Base-by-base conservation (phyloP, 768 basidiomycete species). In the Coprinopsis cinerea region DNA sequence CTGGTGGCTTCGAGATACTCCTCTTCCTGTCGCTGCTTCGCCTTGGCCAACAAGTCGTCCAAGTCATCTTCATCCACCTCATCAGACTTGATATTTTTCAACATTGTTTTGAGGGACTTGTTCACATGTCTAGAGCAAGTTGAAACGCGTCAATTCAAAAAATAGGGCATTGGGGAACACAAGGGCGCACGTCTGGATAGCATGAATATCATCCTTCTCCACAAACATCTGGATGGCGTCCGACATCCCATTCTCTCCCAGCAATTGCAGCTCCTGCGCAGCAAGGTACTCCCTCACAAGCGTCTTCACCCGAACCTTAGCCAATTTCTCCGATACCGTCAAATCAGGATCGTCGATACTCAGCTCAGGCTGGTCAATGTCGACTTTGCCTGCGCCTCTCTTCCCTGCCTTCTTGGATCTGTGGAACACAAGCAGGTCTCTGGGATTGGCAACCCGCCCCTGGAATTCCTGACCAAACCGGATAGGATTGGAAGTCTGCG, bases 381-480 rank as follows among this genome's bases (percentile, higher is more conserved):
- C 66, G 40, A 92, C 83, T 55, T 88, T 89, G 23, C 65, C 18
- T 14, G 24, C 18, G 4, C 66, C 58, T 22, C 75, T 70, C 49
- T 72, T 58, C 0, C 76, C 69, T 23, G 73, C 56, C 58, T 83
- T 84, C 66, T 90, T 92, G 35, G 85, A 75, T 18, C 91, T 84
- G 63, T 92, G 85, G 69, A 96, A 98, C 28, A 90, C 79, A 24
- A 99, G 79, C 20, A 96, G 79, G 62, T 98, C 95, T 23, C 92
- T 79, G 14, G 96, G 95, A 62, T 99, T 99, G 10, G 96, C 96
- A 28, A 98, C 78, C 18, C 78, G 78, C 1, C 90, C 91, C 56
- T 84, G 79, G 65, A 97, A 97, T 63, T 95, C 90, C 63, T 95
- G 93, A 1, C 96, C 95, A 63, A 99, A 96, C 9, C 96, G 86